Evolutionary conservation across 2,329 filamentous ascomycete genomes (phyloP).

Genomic region (Stromatinia cepivora): DNA sequence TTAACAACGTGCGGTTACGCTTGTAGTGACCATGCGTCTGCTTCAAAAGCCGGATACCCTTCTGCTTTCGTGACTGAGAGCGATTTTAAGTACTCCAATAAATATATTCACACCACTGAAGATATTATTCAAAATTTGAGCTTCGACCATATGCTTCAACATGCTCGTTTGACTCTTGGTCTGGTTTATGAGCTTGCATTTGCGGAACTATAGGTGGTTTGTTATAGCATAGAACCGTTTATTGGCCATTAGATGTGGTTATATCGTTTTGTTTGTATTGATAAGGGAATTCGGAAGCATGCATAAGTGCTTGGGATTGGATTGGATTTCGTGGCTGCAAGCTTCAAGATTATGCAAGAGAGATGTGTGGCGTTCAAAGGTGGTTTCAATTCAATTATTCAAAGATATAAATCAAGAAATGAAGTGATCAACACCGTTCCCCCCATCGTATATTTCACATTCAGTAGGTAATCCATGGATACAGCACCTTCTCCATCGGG

Average conservation of each 20-base stretch:
- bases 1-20: constrained; percentile 91
- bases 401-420: neutral
- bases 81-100: constrained; percentile 64
- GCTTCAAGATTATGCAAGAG: neutral
- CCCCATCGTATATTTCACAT: no score
- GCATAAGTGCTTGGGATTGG: neutral
- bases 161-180: constrained; percentile 80
- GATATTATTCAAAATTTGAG: constrained; percentile 71
- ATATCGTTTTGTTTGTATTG: neutral
- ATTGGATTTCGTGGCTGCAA: constrained; percentile 1
- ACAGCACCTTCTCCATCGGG: neutral
- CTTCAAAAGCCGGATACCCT: constrained; percentile 72
- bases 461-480: no score
- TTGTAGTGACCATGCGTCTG: constrained; percentile 73
- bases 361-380: neutral
- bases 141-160: constrained; percentile 90
- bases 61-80: constrained; percentile 77
- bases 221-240: neutral
- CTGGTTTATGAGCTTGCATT: constrained; percentile 83
- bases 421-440: neutral
- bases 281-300: neutral
- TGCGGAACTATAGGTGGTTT: constrained; percentile 50
- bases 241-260: neutral
- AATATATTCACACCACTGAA: constrained; percentile 69
- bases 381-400: neutral